Evolutionary conservation across 2,329 filamentous ascomycete species (phyloP), one percentile per base, ranked within the genome.

Genomic region (Fusarium sp.): DNA sequence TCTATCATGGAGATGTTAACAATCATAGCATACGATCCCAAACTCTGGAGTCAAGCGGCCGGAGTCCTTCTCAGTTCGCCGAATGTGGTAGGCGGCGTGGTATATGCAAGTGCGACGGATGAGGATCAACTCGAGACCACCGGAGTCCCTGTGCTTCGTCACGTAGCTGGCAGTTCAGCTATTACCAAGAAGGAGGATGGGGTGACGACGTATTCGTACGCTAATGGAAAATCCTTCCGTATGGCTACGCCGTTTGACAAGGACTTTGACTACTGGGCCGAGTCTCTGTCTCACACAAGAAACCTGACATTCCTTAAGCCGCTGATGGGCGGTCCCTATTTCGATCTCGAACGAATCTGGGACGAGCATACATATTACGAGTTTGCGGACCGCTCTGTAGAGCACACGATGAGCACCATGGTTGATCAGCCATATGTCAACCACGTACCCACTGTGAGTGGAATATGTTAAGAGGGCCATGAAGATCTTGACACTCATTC

Each of bases 401-500:
- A 90, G 70, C 89, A 90, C 72, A 95, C 93, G 0, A 95, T 95
- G 93, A 87, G 86, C n/a, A 95, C 93, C 0, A 95, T 95, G 93
- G 92, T 94, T 2, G 86, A 91, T 56, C 90, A 94, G 79, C 93
- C 93, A 2, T 94, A 95, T 77, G 93, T 95, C 2, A 95, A 95
- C 78, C 92, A 95, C 78, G 86, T 94, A 3, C 91, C 93, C 0
- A 94, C 92, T 0, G 86, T 91, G 76, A 84, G 87, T 75, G 24
- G 13, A 37, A n/a, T n/a, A 6, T 45, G 20, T 50, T 29, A 1
- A 8, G 13, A 45, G 10, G 6, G 6, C 18, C 3, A n/a, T 27
- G 22, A 27, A 16, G 7, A n/a, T 10, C 24, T 29, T 50, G 18
- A 13, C 29, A 29, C n/a, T 57, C 5, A 29, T 40, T 6, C 2